A percentile compares a stretch with the other conserved stretches of the same genome.
Evolutionary conservation across 208 protist species (phyloP).

Genomic region (Leishmania mexicana): DNA sequence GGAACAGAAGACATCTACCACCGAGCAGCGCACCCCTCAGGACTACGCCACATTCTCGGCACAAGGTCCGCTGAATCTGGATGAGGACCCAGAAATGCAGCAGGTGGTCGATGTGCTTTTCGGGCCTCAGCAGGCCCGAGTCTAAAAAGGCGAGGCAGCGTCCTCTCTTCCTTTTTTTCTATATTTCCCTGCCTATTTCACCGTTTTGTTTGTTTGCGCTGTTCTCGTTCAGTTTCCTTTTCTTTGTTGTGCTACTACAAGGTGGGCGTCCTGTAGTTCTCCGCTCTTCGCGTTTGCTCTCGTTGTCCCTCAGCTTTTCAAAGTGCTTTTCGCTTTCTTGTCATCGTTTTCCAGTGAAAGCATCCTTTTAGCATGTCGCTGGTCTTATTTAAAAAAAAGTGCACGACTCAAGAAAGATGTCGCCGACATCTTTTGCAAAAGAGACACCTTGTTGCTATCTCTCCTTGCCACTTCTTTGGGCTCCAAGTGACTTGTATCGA

Average conservation of each 20-base stretch:
- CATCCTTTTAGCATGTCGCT: not conserved
- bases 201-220: not conserved
- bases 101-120: slow-evolving; percentile 66
- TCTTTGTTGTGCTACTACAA: not conserved
- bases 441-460: not conserved
- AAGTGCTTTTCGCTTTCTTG: not conserved
- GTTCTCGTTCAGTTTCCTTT: not conserved
- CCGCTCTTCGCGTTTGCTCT: not conserved
- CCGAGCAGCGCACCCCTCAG: slow-evolving; percentile 38
- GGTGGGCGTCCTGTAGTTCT: not conserved
- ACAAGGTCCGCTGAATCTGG: slow-evolving; percentile 52
- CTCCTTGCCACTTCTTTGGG: not conserved
- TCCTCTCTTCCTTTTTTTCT: not conserved
- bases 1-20: slow-evolving; percentile 17
- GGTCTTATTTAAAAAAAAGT: not conserved
- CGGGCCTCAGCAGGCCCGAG: slow-evolving; percentile 17
- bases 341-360: not conserved
- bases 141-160: not conserved
- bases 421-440: not conserved
- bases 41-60: slow-evolving; percentile 71
- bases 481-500: not conserved
- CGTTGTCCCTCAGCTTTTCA: not conserved
- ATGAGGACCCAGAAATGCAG: slow-evolving; percentile 72
- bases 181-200: not conserved
- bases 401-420: not conserved